Conservation (phyloP, 2,329 filamentous ascomycete species). For the Penicillium hordei region DNA sequence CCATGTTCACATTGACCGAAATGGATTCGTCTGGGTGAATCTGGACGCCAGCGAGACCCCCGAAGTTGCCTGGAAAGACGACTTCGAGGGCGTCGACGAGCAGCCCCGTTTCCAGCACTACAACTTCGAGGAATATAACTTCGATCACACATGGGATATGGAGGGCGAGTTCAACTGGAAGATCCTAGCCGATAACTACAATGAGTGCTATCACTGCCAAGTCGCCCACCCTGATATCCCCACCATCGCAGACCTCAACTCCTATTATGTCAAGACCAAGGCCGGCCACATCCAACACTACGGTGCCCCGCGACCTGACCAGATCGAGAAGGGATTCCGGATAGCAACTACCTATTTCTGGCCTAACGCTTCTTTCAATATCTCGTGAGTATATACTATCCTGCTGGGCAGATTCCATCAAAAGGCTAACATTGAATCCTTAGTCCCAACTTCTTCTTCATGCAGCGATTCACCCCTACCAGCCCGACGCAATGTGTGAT, state of each 20-base stretch:
- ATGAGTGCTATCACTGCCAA: conserved; percentile 45
- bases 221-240: conserved; percentile 29
- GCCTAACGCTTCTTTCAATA: conserved; percentile 38
- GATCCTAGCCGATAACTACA: conserved; percentile 64
- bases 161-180: conserved; percentile 63
- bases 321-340: conserved; percentile 25
- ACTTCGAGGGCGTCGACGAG: conserved; percentile 52
- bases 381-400: conserved; percentile 28
- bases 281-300: conserved; percentile 53
- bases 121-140: conserved; percentile 56
- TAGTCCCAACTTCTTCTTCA: conserved; percentile 62
- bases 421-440: background rate
- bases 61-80: conserved; percentile 55
- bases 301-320: conserved; percentile 27
- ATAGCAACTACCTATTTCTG: conserved; percentile 35
- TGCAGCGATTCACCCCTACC: conserved; percentile 62
- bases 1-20: conserved; percentile 54
- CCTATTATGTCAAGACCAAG: conserved; percentile 54
- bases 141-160: conserved; percentile 61
- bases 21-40: conserved; percentile 61
- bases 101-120: conserved; percentile 51
- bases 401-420: background rate
- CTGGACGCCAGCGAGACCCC: conserved; percentile 49
- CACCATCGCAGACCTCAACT: conserved; percentile 56
- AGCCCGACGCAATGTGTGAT: conserved; percentile 55